Base-by-base conservation (phyloP, 352 stramenopile species). In the Pythium insidiosum region DNA sequence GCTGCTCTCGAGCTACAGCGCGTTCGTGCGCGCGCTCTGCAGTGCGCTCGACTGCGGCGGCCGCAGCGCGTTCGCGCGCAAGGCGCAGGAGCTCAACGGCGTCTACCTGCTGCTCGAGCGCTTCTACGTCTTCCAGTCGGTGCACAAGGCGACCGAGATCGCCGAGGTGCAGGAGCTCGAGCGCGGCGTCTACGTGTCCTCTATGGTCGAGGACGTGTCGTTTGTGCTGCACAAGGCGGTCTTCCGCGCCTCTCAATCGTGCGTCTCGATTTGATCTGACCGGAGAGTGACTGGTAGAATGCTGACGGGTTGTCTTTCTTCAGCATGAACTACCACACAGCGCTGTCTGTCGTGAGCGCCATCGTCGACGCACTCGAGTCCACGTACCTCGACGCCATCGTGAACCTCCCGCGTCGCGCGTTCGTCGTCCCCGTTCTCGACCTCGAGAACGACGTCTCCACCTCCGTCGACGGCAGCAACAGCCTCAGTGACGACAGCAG, bases 211-310 rank as follows among this genome's bases (percentile, higher is more conserved):
- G 44, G 77, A 93, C 38, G 74, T 82, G 16, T 89, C 77, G 23
- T 93, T 90, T 31, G 80, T 93, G 26, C 59, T 93, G 26, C 84
- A 88, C 56, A 90, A 93, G 55, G 65, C 76, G 15, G 85, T 93
- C 55, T 78, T 69, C 28, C 67, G 75, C 19, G 72, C 77, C 1
- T 87, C 66, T 0, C 80, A 93, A 43, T 88, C 76, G 78, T 88
- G 49, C 19, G 53, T 50, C 4, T 21, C 26, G 20, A 28, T 37
- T 34, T 18, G 5, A 5, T 11, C 5, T 13, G n/a, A n/a, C n/a
- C n/a, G n/a, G n/a, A n/a, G n/a, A n/a, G n/a, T n/a, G n/a, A n/a
- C n/a, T n/a, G n/a, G n/a, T n/a, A n/a, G n/a, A n/a, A n/a, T n/a
- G n/a, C n/a, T n/a, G n/a, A n/a, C n/a, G n/a, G n/a, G n/a, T n/a